phyloP scores from a whole-genome alignment of 352 stramenopile species.

The Halophytophthora polymorphica region DNA sequence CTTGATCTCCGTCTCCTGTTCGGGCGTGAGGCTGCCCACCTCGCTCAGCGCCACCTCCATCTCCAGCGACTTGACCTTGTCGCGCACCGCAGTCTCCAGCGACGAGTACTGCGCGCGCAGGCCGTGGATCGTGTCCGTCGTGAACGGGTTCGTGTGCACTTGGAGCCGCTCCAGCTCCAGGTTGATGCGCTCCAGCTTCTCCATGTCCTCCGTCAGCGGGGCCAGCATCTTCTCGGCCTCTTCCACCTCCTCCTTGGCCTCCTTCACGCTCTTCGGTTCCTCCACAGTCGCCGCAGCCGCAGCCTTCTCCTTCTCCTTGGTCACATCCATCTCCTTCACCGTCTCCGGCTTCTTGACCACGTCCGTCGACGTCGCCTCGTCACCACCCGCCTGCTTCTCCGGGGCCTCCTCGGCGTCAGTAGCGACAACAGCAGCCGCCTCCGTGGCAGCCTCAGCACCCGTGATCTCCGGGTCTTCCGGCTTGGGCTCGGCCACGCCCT shows the following conservation, averaged over 20 bases:
- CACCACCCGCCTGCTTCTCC: conserved; percentile 28
- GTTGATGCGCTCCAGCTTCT: conserved; percentile 79
- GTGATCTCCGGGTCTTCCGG: conserved; percentile 33
- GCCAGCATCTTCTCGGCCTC: conserved; percentile 30
- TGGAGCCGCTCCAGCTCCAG: conserved; percentile 77
- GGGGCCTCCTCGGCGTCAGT: conserved; percentile 15
- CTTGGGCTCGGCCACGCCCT: conserved; percentile 8
- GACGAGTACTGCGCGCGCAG: conserved; percentile 83
- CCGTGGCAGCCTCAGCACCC: conserved; percentile 19
- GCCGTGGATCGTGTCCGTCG: conserved; percentile 88
- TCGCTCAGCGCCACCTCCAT: conserved; percentile 86
- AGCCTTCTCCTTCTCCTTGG: conserved; percentile 10
- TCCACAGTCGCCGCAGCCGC: conserved; percentile 18
- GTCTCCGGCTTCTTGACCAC: neutral
- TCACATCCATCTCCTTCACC: conserved; percentile 15
- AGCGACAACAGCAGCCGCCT: conserved; percentile 11
- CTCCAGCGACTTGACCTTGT: conserved; percentile 87
- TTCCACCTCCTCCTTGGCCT: conserved; percentile 21
- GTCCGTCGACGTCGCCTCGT: neutral
- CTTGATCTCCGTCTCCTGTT: conserved; percentile 86
- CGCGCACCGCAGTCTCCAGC: conserved; percentile 69
- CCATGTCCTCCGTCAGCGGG: conserved; percentile 73
- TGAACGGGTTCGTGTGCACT: conserved; percentile 89
- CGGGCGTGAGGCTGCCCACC: conserved; percentile 74
- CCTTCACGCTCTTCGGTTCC: neutral